Evolutionary conservation across 306 rosid species (phyloP).

Genomic region (Amphicarpaea edgeworthii): DNA sequence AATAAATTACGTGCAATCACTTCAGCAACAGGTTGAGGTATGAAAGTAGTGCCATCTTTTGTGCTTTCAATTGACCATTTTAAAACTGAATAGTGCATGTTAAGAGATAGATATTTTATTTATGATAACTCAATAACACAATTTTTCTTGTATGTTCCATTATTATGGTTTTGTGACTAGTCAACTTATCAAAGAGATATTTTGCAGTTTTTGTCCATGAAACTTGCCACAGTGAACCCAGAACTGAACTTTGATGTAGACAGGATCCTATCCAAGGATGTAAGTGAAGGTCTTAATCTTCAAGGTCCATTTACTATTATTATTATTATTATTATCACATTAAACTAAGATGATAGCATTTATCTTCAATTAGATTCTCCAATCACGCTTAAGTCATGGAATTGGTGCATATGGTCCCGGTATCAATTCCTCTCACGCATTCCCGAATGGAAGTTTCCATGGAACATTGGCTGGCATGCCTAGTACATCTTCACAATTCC

Average conservation of each 20-base stretch:
- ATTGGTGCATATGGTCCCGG: slow-evolving; percentile 68
- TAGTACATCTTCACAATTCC: slow-evolving; percentile 64
- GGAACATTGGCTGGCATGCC: slow-evolving; percentile 69
- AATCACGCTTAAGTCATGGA: slow-evolving; percentile 64
- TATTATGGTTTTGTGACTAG: slow-evolving; percentile 25
- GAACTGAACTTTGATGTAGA: slow-evolving; percentile 87
- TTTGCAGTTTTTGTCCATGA: slow-evolving; percentile 96
- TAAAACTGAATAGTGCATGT: slow-evolving; percentile 27
- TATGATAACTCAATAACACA: slow-evolving; percentile 13
- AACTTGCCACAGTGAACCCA: slow-evolving; percentile 96
- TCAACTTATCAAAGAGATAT: slow-evolving; percentile 35
- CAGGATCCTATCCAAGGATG: slow-evolving; percentile 88
- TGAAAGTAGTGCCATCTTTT: slow-evolving; percentile 40
- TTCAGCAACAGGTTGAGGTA: slow-evolving; percentile 99
- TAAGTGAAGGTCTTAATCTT: slow-evolving; percentile 56
- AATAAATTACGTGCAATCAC: slow-evolving; percentile 95
- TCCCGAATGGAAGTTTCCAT: slow-evolving; percentile 65
- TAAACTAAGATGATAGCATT: slow-evolving; percentile 33
- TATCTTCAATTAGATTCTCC: slow-evolving; percentile 67
- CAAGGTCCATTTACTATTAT: neutral
- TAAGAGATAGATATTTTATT: slow-evolving; percentile 35
- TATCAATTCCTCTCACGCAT: slow-evolving; percentile 66
- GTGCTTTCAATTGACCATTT: slow-evolving; percentile 35
- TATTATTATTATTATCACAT: too few species aligned
- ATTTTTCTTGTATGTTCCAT: neutral